Conservation (phyloP, 164 flowering plant genomes). For the Amborella trichopoda region DNA sequence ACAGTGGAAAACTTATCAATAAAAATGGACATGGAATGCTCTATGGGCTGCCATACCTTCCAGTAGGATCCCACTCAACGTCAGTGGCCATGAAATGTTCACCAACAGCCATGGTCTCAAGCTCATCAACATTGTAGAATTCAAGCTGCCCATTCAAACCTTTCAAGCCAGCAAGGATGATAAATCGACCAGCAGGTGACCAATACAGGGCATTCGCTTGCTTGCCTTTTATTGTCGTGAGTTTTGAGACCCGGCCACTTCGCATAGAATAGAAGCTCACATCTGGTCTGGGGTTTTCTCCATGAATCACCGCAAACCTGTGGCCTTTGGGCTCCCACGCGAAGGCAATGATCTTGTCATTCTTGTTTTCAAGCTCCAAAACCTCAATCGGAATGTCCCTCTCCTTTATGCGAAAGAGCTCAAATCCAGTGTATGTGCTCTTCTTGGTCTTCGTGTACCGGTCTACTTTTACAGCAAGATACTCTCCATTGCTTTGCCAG, state of each 20-base stretch:
- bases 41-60: slow-evolving; percentile 77
- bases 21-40: too few species aligned
- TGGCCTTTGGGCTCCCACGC: slow-evolving; percentile 99
- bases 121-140: slow-evolving; percentile 91
- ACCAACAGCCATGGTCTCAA: slow-evolving; percentile 85
- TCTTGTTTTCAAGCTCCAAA: slow-evolving; percentile 95
- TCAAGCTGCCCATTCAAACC: slow-evolving; percentile 88
- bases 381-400: slow-evolving; percentile 95
- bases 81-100: slow-evolving; percentile 98
- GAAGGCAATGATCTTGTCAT: slow-evolving; percentile 91
- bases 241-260: slow-evolving; percentile 67
- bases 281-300: slow-evolving; percentile 84
- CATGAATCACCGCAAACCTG: slow-evolving; percentile 92
- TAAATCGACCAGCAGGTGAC: slow-evolving; percentile 83
- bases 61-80: slow-evolving; percentile 98
- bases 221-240: slow-evolving; percentile 80
- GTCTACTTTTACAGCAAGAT: slow-evolving; percentile 95
- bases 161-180: slow-evolving; percentile 85
- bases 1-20: too few species aligned
- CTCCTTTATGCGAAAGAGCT: slow-evolving; percentile 94
- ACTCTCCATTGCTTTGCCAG: slow-evolving; percentile 99
- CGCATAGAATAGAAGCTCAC: slow-evolving; percentile 77
- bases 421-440: slow-evolving; percentile 94
- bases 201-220: slow-evolving; percentile 96
- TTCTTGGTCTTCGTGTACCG: slow-evolving; percentile 90